A percentile compares a stretch with the other conserved stretches of the same genome.
Evolutionary conservation across 1,284 basidiomycete genomes (phyloP).

Genomic region (Ustilago hordei): DNA sequence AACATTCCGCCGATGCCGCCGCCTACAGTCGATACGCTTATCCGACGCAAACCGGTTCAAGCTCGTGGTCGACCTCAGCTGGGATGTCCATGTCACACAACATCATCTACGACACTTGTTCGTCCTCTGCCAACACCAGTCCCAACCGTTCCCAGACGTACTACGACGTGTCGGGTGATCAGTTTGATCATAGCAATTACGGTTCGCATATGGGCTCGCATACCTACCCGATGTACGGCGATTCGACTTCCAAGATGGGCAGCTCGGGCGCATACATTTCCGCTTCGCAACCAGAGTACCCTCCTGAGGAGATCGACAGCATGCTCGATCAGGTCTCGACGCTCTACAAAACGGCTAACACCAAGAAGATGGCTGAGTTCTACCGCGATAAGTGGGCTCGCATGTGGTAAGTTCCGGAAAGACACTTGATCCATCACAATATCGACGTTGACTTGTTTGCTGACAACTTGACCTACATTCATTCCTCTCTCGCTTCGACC

Average conservation of each 20-base stretch:
- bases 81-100: slow-evolving; percentile 42
- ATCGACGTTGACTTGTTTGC: background rate
- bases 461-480: background rate
- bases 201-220: slow-evolving; percentile 28
- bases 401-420: slow-evolving; percentile 39
- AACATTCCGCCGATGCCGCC: slow-evolving; percentile 20
- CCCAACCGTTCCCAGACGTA: slow-evolving; percentile 44
- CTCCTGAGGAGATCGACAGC: slow-evolving; percentile 43
- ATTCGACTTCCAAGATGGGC: slow-evolving; percentile 27
- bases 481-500: background rate
- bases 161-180: slow-evolving; percentile 39
- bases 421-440: background rate
- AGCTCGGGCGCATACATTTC: slow-evolving; percentile 17
- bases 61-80: slow-evolving; percentile 21
- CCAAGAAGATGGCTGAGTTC: slow-evolving; percentile 56
- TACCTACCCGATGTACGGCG: slow-evolving; percentile 24
- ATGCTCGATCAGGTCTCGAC: slow-evolving; percentile 49
- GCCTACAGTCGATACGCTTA: slow-evolving; percentile 33
- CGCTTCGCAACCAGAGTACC: slow-evolving; percentile 32
- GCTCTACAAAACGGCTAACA: slow-evolving; percentile 52
- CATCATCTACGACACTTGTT: slow-evolving; percentile 43
- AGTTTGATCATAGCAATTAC: slow-evolving; percentile 29
- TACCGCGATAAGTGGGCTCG: slow-evolving; percentile 56
- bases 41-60: slow-evolving; percentile 18
- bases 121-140: slow-evolving; percentile 41